phyloP scores from a whole-genome alignment of 257 asterid genomes.

The Scutellaria baicalensis region DNA sequence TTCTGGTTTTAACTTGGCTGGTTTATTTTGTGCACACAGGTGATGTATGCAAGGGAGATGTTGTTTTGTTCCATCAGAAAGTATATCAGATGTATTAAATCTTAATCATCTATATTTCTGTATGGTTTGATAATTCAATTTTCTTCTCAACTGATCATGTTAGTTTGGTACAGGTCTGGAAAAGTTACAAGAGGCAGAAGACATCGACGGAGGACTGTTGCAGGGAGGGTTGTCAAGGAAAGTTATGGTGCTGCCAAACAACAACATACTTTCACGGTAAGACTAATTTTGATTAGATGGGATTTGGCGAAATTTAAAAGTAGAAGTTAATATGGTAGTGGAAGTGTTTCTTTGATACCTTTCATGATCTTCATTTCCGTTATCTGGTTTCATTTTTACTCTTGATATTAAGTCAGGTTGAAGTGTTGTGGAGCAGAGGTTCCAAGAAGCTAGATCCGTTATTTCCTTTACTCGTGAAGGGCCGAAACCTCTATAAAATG shows the following conservation, averaged over 20 bases:
- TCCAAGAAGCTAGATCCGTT: slow-evolving; percentile 45
- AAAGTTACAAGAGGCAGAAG: slow-evolving; percentile 37
- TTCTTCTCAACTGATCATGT: slow-evolving; percentile 7
- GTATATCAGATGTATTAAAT: slow-evolving; percentile 38
- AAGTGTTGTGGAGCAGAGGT: slow-evolving; percentile 77
- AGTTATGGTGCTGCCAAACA: slow-evolving; percentile 76
- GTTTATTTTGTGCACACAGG: slow-evolving; percentile 33
- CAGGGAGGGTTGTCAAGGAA: slow-evolving; percentile 71
- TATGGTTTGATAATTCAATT: not conserved
- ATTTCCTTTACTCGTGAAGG: slow-evolving; percentile 68
- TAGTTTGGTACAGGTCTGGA: slow-evolving; percentile 34
- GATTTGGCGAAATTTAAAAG: not conserved
- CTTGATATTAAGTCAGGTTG: slow-evolving; percentile 45
- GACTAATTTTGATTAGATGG: not conserved
- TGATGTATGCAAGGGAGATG: slow-evolving; percentile 80
- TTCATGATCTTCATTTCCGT: not conserved
- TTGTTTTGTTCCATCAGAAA: slow-evolving; percentile 68
- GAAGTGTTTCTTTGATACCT: no score
- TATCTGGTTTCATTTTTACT: not conserved
- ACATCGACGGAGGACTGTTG: slow-evolving; percentile 47
- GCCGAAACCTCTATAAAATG: slow-evolving; percentile 64
- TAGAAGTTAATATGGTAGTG: not conserved
- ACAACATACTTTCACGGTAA: slow-evolving; percentile 85
- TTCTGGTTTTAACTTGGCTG: slow-evolving; percentile 2
- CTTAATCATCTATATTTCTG: not conserved